Base-by-base conservation (phyloP, 805 yeast species). In the Zygosaccharomyces siamensis region DNA sequence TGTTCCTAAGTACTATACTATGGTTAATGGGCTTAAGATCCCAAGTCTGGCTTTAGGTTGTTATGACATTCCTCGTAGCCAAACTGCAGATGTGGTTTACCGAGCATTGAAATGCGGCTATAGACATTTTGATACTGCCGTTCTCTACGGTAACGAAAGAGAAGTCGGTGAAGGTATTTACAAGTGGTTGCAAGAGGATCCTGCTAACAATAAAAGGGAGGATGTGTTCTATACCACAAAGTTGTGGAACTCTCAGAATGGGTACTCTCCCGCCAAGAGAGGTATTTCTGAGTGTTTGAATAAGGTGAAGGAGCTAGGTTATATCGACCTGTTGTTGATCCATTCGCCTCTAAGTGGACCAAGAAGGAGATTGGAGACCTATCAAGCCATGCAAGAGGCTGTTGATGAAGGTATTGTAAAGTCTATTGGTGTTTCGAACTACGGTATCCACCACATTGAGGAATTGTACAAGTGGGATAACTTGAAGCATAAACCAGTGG, bases 401-500 rank as follows among this genome's bases (percentile, higher is more conserved):
- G 83, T 80, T 18, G 78, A 74, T 26, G 70, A 69, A 5, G 84
- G 88, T 7, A 63, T 71, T 40, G 79, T 84, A 46, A 77, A 74
- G 58, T 74, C 86, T 11, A 80, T 87, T 48, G 96, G 95, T 42
- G 90, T 87, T 12, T 86, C 95, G 7, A 86, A 86, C 68, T 86
- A 75, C 59, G 87, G 88, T 41, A 60, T 66, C 12, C 68, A 65
- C 4, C 88, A 82, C 61, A 63, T 86, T 21, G 75, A 81, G 49
- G 84, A 84, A 61, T 66, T 86, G 39, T 69, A 84, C 38, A 56
- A 62, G 2, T 81, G 86, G 84, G 74, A 75, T 3, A 79, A 72
- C 1, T 60, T 79, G 52, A 75, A 66, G 51, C 61, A 76, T 52
- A 73, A 74, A 52, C 90, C 96, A 0, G 87, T 83, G 0, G 83